These are phyloP conservation scores for Camillea tinctor DNA, from an alignment of 2,329 filamentous ascomycete species.

Conservation along the genomic window DNA sequence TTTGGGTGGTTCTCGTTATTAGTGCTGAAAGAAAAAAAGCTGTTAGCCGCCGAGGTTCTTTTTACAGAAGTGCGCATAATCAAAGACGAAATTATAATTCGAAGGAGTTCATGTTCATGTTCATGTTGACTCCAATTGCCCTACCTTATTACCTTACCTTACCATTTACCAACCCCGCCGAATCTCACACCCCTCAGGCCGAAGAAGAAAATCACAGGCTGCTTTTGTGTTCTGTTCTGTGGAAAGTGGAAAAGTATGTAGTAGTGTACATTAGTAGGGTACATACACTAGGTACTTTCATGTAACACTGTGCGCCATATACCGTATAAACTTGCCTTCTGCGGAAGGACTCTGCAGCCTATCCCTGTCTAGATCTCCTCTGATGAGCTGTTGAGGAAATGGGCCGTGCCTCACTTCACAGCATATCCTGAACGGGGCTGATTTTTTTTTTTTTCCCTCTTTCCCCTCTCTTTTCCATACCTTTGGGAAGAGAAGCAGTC, in stretches of 20 bases:
- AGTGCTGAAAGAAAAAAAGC: neutral
- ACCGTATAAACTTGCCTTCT: neutral
- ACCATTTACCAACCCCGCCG: slow-evolving; percentile 21
- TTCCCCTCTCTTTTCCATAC: too few relatives aligned
- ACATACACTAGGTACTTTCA: neutral
- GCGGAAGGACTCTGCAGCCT: neutral
- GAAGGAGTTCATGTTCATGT: too few relatives aligned
- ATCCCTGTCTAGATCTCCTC: neutral
- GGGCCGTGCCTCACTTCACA: neutral
- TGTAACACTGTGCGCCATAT: neutral
- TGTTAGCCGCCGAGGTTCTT: slow-evolving; percentile 15
- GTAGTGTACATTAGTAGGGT: neutral
- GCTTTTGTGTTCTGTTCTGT: slow-evolving; percentile 12
- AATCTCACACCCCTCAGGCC: slow-evolving; percentile 18
- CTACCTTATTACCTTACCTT: too few relatives aligned
- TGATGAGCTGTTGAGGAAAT: neutral
- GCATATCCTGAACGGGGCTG: neutral
- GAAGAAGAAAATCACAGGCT: slow-evolving; percentile 3
- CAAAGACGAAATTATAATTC: slow-evolving; percentile 20
- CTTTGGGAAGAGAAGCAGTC: neutral
- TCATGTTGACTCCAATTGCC: too few relatives aligned
- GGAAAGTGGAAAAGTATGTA: neutral
- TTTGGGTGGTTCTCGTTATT: slow-evolving; percentile 5
- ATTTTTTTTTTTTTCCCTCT: neutral
- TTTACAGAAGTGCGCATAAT: slow-evolving; percentile 18